Evolutionary conservation across 1,139 yeast genomes (phyloP), one percentile per base, ranked within the genome.

Genomic region (Geotrichum phurueaensis): DNA sequence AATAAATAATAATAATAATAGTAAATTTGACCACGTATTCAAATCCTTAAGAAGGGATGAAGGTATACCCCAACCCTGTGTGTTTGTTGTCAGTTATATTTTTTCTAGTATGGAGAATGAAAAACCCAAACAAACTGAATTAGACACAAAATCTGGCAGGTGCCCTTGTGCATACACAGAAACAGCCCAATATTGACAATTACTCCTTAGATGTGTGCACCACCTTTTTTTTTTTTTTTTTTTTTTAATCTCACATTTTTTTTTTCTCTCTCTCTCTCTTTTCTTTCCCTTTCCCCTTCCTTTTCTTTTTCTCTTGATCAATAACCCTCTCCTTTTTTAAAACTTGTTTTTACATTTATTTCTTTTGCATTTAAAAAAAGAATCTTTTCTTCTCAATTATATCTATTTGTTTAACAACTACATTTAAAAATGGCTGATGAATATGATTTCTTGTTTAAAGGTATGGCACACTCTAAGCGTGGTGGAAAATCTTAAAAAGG

Each of bases 391-490:
- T n/a, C n/a, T n/a, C 33, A 1, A 33, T 33, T 6, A 12, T 33
- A 33, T 33, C 15, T 13, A 13, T 13, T 10, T 33, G 39, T 33
- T 10, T 13, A 33, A 33, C 39, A 33, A 33, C 12, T 12, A 12
- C 12, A 15, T 7, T 52, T 23, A 48, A 54, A 20, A n/a, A 75
- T 75, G 78, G 71, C 75, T 60, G 79, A 91, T 80, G 99, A 94
- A 73, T 94, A 94, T 82, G 99, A 94, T 76, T 91, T 87, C 75
- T 83, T 94, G 65, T 92, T 92, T 81, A 94, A 94, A 78, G 91
- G 84, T 81, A 71, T 67, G 83, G 25, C 12, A 45, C 22, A 9
- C 12, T 45, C 15, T 4, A 45, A 18, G 29, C 29, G 1, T 7
- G 20, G 27, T 22, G 5, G 9, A 20, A 18, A 18, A 45, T 3